Conservation (phyloP, 2,329 filamentous ascomycete genomes). For the Sarocladium brachiariae region DNA sequence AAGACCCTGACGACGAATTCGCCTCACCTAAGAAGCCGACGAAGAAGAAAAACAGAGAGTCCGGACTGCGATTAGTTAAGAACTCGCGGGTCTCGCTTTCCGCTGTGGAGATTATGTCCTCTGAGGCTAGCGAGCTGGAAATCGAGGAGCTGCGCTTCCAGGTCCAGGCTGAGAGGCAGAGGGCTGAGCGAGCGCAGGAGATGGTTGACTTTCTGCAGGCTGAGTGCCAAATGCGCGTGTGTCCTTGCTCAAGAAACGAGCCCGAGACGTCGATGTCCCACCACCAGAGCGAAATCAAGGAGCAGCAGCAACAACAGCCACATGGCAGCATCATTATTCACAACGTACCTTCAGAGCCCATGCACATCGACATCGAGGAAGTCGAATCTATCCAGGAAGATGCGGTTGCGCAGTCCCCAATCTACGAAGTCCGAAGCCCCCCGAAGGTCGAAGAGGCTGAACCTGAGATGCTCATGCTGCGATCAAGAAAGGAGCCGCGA, state of each 20-base stretch:
- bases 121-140: constrained; percentile 49
- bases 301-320: constrained; percentile 10
- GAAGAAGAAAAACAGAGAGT: constrained; percentile 10
- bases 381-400: constrained; percentile 3
- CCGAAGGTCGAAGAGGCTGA: neutral
- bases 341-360: constrained; percentile 16
- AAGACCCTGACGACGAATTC: constrained; percentile 54
- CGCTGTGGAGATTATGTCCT: constrained; percentile 45
- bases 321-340: constrained; percentile 9
- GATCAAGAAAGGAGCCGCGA: constrained; percentile 33
- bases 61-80: constrained; percentile 15
- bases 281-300: neutral
- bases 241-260: constrained; percentile 46
- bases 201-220: constrained; percentile 70
- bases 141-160: constrained; percentile 48
- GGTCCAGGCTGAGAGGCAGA: constrained; percentile 52
- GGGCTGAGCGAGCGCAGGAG: constrained; percentile 63
- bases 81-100: constrained; percentile 38
- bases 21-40: constrained; percentile 49
- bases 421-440: neutral
- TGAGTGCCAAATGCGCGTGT: constrained; percentile 64
- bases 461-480: constrained; percentile 14
- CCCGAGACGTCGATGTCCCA: too few relatives aligned
- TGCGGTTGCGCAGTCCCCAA: neutral
- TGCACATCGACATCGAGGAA: constrained; percentile 14